phyloP scores from a whole-genome alignment of 2,329 filamentous ascomycete species.

The Phialophora macrospora region DNA sequence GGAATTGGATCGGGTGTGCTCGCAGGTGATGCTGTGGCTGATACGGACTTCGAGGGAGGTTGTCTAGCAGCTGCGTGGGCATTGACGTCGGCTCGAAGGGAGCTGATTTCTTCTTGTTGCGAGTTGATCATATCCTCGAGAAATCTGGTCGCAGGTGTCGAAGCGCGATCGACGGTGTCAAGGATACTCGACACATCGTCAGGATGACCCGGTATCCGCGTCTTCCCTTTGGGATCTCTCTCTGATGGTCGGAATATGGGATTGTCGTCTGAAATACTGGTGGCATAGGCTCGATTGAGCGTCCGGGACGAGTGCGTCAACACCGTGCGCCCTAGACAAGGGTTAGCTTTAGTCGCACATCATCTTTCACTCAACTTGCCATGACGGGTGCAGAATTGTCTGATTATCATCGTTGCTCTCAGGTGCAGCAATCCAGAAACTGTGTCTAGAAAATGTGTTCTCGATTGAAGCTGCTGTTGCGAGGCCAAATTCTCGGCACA shows the following conservation, averaged over 20 bases:
- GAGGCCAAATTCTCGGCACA: neutral
- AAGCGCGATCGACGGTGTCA: slow-evolving; percentile 30
- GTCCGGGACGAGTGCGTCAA: slow-evolving; percentile 32
- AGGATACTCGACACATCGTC: slow-evolving; percentile 37
- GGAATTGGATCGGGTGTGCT: slow-evolving; percentile 9
- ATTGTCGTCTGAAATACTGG: slow-evolving; percentile 29
- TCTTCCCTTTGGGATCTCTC: slow-evolving; percentile 27
- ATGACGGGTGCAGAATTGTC: slow-evolving; percentile 38
- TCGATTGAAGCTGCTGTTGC: slow-evolving; percentile 5
- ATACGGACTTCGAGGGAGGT: slow-evolving; percentile 5
- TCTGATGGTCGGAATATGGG: slow-evolving; percentile 31
- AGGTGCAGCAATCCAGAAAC: neutral
- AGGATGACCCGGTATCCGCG: slow-evolving; percentile 34
- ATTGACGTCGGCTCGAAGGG: slow-evolving; percentile 31
- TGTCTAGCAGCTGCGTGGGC: slow-evolving; percentile 29
- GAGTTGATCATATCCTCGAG: slow-evolving; percentile 25
- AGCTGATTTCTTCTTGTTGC: slow-evolving; percentile 27
- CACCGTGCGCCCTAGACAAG: slow-evolving; percentile 34
- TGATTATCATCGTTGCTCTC: slow-evolving; percentile 36
- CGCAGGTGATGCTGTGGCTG: slow-evolving; percentile 1
- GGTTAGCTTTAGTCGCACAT: slow-evolving; percentile 10
- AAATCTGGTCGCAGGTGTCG: slow-evolving; percentile 20
- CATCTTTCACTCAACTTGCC: slow-evolving; percentile 24
- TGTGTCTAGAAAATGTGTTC: neutral
- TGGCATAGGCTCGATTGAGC: slow-evolving; percentile 29